Percentiles rank a stretch among this genome's conserved stretches.
These are phyloP conservation scores for Wilhelminamyces savonicus DNA, from an alignment of 805 yeast genomes.

Conservation along the genomic window DNA sequence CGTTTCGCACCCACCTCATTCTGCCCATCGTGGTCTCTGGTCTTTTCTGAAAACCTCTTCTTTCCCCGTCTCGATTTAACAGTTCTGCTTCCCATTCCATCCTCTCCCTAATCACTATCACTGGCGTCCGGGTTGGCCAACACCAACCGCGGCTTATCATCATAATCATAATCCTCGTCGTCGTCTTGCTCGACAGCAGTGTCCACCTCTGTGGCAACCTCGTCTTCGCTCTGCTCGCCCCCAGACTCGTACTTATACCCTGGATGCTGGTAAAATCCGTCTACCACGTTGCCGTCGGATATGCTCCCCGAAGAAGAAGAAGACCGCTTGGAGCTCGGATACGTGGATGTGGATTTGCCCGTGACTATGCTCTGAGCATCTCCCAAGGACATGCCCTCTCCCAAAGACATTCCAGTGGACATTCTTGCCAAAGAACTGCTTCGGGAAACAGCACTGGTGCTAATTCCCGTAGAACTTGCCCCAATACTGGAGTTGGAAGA, in stretches of 20 bases:
- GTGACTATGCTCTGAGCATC: constrained; percentile 14
- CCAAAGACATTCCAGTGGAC: constrained; percentile 20
- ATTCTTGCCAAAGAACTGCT: constrained; percentile 25
- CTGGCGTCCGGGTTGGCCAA: constrained; percentile 54
- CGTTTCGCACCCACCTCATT: no score
- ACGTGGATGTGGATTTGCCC: constrained; percentile 6
- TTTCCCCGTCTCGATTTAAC: no score
- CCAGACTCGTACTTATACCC: constrained; percentile 25
- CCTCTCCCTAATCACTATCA: no score
- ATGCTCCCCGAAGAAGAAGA: constrained; percentile 25
- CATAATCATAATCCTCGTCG: constrained; percentile 20
- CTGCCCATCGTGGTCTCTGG: no score
- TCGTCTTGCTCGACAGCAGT: constrained; percentile 1
- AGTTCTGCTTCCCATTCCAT: no score
- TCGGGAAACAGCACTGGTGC: constrained; percentile 12
- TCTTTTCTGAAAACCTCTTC: no score
- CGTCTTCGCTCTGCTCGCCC: constrained; percentile 13
- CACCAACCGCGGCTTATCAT: constrained; percentile 39
- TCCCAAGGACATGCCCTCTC: constrained; percentile 2
- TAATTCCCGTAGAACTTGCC: constrained; percentile 4
- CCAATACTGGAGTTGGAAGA: constrained; percentile 10
- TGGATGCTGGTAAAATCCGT: constrained; percentile 37
- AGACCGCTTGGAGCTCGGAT: constrained; percentile 12
- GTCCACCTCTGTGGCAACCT: constrained; percentile 7
- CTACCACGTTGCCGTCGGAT: constrained; percentile 15